Conservation (phyloP, 1,284 basidiomycete species). For the Xanthoconium separans region DNA sequence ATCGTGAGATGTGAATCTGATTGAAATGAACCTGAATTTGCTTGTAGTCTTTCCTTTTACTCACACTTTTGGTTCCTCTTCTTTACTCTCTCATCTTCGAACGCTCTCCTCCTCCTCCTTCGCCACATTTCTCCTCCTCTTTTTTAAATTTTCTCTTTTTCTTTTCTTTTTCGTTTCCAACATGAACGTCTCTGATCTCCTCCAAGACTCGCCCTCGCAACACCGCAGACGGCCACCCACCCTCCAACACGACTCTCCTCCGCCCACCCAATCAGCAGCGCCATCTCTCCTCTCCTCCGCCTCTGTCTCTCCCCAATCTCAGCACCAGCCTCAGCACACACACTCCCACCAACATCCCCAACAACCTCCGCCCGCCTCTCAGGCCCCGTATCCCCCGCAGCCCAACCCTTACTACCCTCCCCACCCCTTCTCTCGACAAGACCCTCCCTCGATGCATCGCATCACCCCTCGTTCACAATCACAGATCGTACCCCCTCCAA, state of each 20-base stretch:
- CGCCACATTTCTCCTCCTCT: not conserved
- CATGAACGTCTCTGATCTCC: constrained; percentile 72
- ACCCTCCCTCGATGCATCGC: constrained; percentile 30
- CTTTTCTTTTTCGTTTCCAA: not conserved
- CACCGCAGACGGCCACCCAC: constrained; percentile 35
- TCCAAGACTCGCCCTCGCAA: constrained; percentile 69
- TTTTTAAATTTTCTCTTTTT: not conserved
- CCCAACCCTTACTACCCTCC: constrained; percentile 23
- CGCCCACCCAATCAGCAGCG: constrained; percentile 18
- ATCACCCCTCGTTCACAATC: constrained; percentile 28
- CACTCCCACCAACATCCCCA: constrained; percentile 5
- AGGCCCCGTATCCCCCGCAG: constrained; percentile 18
- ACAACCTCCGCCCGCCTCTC: constrained; percentile 12
- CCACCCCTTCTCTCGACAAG: constrained; percentile 19
- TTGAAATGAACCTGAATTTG: constrained; percentile 36
- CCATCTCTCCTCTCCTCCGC: constrained; percentile 20
- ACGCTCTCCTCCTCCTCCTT: constrained; percentile 5
- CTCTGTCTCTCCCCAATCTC: constrained; percentile 21
- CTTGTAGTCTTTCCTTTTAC: constrained; percentile 30
- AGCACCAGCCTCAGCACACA: constrained; percentile 19
- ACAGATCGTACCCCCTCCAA: constrained; percentile 20
- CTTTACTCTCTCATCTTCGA: constrained; percentile 25
- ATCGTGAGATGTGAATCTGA: constrained; percentile 37
- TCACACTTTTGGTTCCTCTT: constrained; percentile 27
- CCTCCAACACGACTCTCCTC: constrained; percentile 25